Conservation (phyloP, 1,284 basidiomycete genomes). For the Ceratobasidium sp. region DNA sequence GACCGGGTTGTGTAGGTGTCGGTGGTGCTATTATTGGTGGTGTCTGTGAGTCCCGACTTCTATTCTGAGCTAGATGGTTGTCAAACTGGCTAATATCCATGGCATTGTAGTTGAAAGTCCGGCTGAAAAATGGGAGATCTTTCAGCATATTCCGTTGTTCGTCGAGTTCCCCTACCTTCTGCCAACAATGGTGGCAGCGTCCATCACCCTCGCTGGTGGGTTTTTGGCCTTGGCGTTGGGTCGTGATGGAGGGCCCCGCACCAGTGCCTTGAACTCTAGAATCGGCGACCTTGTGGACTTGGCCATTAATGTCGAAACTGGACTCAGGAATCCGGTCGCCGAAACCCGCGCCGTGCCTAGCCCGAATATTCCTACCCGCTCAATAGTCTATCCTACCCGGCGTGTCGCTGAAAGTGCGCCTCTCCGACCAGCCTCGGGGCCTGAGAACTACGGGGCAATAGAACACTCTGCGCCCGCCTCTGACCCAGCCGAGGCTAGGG, state of each 20-base stretch:
- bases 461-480: neutral
- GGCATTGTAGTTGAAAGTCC: slow-evolving; percentile 74
- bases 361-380: neutral
- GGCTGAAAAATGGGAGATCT: slow-evolving; percentile 80
- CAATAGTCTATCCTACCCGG: neutral
- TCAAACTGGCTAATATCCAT: neutral
- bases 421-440: neutral
- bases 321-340: neutral
- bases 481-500: neutral
- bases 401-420: neutral
- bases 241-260: slow-evolving; percentile 86
- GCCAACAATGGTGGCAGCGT: slow-evolving; percentile 82
- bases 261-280: neutral
- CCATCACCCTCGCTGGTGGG: slow-evolving; percentile 82
- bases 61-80: neutral
- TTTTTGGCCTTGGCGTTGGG: slow-evolving; percentile 89
- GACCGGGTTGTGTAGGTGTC: slow-evolving; percentile 12
- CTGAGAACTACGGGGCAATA: slow-evolving; percentile 15
- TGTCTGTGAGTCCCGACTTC: slow-evolving; percentile 52
- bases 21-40: slow-evolving; percentile 85
- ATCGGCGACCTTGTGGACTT: neutral
- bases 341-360: neutral
- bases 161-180: slow-evolving; percentile 89
- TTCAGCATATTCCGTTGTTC: slow-evolving; percentile 75
- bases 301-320: neutral